Conservation (phyloP, 163 green algal genomes). For the Scenedesmus sp. region DNA sequence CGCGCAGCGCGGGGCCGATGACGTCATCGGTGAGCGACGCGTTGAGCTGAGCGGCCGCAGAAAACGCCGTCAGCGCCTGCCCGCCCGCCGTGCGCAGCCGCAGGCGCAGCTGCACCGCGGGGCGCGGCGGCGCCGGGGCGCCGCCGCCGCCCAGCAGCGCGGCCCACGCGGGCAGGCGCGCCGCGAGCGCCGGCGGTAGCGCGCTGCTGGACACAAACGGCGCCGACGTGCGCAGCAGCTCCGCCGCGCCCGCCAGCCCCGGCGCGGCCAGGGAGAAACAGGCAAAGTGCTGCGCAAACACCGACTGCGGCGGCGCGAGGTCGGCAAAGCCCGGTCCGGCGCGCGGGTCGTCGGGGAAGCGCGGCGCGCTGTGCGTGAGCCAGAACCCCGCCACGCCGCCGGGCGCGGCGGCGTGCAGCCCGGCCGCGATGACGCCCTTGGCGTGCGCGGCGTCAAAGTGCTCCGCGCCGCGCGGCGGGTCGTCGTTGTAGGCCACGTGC, state of each 20-base stretch:
- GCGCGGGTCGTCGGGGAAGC: conserved; percentile 11
- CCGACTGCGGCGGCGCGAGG: conserved; percentile 10
- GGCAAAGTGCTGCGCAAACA: conserved; percentile 42
- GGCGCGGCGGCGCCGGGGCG: neutral
- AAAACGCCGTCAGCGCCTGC: conserved; percentile 10
- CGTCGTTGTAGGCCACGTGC: conserved; percentile 39
- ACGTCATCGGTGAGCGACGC: conserved; percentile 20
- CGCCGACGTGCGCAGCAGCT: conserved; percentile 21
- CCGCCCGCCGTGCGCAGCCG: neutral
- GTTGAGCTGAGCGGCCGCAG: neutral
- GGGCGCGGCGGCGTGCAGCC: too few species aligned
- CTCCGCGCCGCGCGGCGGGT: conserved; percentile 24
- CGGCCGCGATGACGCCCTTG: conserved; percentile 40
- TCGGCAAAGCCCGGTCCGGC: conserved; percentile 3
- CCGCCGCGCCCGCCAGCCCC: neutral
- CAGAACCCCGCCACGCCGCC: conserved; percentile 29
- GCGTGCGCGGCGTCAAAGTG: conserved; percentile 40
- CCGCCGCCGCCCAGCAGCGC: neutral
- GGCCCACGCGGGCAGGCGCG: conserved; percentile 9
- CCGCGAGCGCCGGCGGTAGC: neutral
- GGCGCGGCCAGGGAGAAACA: conserved; percentile 14
- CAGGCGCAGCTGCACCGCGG: too few species aligned
- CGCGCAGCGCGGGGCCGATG: conserved; percentile 4
- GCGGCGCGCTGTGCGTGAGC: conserved; percentile 35
- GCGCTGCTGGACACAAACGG: conserved; percentile 25